Conservation (phyloP, 495 filamentous ascomycete genomes). For the Chaetomidium leptoderma region DNA sequence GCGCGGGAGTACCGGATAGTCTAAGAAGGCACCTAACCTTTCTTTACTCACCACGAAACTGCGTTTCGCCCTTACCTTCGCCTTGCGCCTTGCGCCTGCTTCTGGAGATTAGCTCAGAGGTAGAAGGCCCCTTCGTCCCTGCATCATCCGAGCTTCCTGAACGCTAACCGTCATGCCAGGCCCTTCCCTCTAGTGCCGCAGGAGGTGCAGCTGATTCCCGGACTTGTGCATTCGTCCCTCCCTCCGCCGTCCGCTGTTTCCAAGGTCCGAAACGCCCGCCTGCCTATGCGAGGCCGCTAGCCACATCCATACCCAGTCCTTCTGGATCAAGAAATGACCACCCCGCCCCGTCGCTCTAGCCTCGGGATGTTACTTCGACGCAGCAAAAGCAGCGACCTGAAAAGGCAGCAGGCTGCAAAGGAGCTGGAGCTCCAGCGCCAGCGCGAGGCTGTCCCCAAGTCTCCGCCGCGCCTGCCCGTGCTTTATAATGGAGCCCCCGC, state of each 20-base stretch:
- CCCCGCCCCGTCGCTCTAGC: slow-evolving; percentile 48
- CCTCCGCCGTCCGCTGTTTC: slow-evolving; percentile 17
- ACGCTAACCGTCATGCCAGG: not conserved
- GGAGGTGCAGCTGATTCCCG: slow-evolving; percentile 4
- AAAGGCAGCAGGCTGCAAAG: slow-evolving; percentile 52
- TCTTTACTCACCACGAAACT: slow-evolving; percentile 2
- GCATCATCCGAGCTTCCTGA: not conserved
- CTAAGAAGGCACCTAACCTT: not conserved
- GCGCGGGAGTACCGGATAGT: not conserved
- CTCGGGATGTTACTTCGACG: slow-evolving; percentile 70
- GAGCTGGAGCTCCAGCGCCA: slow-evolving; percentile 65
- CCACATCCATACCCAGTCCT: slow-evolving; percentile 24
- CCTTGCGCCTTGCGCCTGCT: not conserved
- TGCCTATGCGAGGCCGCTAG: slow-evolving; percentile 23
- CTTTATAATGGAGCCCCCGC: slow-evolving; percentile 59
- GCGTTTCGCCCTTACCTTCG: slow-evolving; percentile 22
- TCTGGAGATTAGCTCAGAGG: not conserved
- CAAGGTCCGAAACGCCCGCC: slow-evolving; percentile 13
- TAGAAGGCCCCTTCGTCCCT: not conserved
- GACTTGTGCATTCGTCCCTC: slow-evolving; percentile 2
- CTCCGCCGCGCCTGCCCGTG: slow-evolving; percentile 76
- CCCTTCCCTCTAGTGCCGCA: not conserved
- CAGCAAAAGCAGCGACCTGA: slow-evolving; percentile 73
- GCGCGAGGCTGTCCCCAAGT: slow-evolving; percentile 62
- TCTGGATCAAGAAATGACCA: slow-evolving; percentile 40